Base-by-base conservation (phyloP, 2,329 filamentous ascomycete genomes). In the Diaporthe caulivora region DNA sequence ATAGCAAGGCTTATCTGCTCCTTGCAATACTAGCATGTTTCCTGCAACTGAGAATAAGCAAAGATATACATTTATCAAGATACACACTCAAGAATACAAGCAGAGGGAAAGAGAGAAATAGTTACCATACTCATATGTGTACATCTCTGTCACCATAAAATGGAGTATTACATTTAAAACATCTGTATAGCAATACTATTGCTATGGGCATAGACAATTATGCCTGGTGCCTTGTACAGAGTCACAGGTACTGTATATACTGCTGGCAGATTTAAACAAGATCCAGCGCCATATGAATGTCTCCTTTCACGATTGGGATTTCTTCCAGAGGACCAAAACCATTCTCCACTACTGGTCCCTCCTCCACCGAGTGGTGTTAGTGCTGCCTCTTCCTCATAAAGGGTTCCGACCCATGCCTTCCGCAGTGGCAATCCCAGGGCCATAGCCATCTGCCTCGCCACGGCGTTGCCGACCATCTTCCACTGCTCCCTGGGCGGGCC, bases 391-490 rank as follows among this genome's bases (percentile, higher is more conserved):
- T 78, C 78, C 17, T 83, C 82, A 31, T 78, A 78, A 24, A 86
- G 75, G 3, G 82, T 81, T 0, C 83, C 84, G 6, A 82, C 77
- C 82, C 83, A 91, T 0, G 92, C 92, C 75, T 92, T 87, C 10
- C 92, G 85, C 17, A 95, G 82, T 13, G 87, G 84, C 6, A 93
- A 78, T 0, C 94, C 94, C 1, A 95, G 80, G 0, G 90, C 90
- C 24, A 95, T 81, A 0, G 93, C 89, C 1, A 94, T 88, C 31
- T 90, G 88, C 11, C 93, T 85, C 3, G 93, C 90, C 0, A 97
- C 94, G 37, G 92, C 94, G 80, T 97, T 97, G 0, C 94, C 94
- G 0, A 95, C 85, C 26, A 94, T 89, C 71, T 87, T 88, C 83
- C 89, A 91, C 78, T 94, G 92, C 1, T 91, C 83, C 0, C 49